Percentiles rank a stretch among this genome's conserved stretches.
These are phyloP conservation scores for Penicillium digitatum DNA, from an alignment of 2,329 filamentous ascomycete genomes.

Conservation along the genomic window DNA sequence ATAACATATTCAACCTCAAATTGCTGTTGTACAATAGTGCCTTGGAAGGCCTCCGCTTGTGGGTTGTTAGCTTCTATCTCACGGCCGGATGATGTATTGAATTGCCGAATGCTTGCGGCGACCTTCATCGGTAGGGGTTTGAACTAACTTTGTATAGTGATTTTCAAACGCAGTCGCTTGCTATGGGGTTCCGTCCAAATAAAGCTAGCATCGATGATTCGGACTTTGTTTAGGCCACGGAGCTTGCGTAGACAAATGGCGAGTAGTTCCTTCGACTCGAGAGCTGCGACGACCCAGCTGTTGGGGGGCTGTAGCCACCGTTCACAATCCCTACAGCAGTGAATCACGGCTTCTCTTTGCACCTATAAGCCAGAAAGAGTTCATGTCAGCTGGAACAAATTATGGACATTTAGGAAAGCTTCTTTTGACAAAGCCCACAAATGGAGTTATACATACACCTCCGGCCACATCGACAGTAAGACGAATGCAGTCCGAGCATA, in stretches of 20 bases:
- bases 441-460: slow-evolving; percentile 48
- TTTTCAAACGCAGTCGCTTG: slow-evolving; percentile 84
- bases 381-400: neutral
- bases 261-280: slow-evolving; percentile 86
- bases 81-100: neutral
- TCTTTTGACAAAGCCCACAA: neutral
- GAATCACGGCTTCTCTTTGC: slow-evolving; percentile 81
- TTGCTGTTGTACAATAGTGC: slow-evolving; percentile 76
- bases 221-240: slow-evolving; percentile 77
- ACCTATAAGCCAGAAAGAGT: slow-evolving; percentile 36
- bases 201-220: slow-evolving; percentile 93
- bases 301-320: slow-evolving; percentile 83
- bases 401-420: neutral
- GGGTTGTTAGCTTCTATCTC: slow-evolving; percentile 35
- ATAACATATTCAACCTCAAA: slow-evolving; percentile 94
- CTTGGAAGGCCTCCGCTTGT: slow-evolving; percentile 70
- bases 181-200: slow-evolving; percentile 99
- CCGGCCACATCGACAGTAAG: slow-evolving; percentile 88
- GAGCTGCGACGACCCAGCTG: slow-evolving; percentile 79
- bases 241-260: slow-evolving; percentile 88
- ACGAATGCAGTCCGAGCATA: slow-evolving; percentile 95
- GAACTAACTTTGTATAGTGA: slow-evolving; percentile 60
- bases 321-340: slow-evolving; percentile 92
- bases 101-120: neutral
- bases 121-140: neutral